Evolutionary conservation across 805 yeast genomes (phyloP).

Genomic region (Kregervanrija delftensis): DNA sequence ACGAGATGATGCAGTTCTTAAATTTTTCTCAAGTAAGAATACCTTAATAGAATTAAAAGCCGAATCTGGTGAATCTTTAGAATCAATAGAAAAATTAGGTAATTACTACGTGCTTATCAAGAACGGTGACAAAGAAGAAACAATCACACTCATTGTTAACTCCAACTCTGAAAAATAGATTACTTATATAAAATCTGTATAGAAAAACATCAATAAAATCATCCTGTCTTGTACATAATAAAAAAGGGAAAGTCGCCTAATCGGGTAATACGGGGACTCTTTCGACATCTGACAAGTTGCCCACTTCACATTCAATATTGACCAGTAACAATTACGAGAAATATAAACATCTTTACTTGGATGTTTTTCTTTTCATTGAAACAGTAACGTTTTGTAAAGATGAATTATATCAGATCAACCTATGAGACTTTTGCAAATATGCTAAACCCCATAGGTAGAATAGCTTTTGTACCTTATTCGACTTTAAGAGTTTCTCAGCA

Average conservation of each 20-base stretch:
- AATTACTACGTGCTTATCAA: conserved; percentile 16
- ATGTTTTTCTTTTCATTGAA: not conserved
- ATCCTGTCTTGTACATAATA: too few species aligned
- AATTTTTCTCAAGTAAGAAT: conserved; percentile 17
- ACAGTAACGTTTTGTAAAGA: not conserved
- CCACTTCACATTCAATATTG: too few species aligned
- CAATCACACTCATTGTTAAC: conserved; percentile 17
- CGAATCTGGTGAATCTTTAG: conserved; percentile 11
- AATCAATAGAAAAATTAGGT: conserved; percentile 16
- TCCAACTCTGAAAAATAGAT: conserved; percentile 12
- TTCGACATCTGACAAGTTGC: too few species aligned
- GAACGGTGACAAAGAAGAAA: conserved; percentile 14
- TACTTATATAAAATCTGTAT: not conserved
- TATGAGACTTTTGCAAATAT: conserved; percentile 3
- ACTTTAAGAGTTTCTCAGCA: conserved; percentile 17
- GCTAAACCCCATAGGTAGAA: conserved; percentile 19
- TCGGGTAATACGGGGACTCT: too few species aligned
- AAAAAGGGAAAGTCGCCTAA: too few species aligned
- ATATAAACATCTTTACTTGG: too few species aligned
- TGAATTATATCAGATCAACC: conserved; percentile 5
- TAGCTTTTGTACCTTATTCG: conserved; percentile 18
- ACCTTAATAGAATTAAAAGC: conserved; percentile 13
- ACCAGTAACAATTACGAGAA: too few species aligned
- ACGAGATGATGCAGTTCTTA: conserved; percentile 10
- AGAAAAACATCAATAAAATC: too few species aligned